Evolutionary conservation across 2,329 filamentous ascomycete species (phyloP).

Genomic region (Diplodia seriata): DNA sequence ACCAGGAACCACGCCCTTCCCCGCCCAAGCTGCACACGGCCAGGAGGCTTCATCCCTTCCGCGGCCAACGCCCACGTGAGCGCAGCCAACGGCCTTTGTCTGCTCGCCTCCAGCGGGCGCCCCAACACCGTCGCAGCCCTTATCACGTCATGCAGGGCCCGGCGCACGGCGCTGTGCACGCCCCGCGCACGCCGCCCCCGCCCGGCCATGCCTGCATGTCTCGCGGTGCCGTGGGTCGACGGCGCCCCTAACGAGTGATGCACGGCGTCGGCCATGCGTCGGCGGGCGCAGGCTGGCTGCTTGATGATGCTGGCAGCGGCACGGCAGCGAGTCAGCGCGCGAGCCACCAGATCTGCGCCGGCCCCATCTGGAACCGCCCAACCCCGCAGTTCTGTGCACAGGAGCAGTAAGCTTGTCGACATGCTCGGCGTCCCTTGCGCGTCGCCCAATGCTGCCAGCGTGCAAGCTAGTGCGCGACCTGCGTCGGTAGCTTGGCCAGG

Average conservation of each 20-base stretch:
- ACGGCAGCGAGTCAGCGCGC: constrained; percentile 17
- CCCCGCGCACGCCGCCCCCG: background rate
- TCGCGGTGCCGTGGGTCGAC: background rate
- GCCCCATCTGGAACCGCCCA: constrained; percentile 6
- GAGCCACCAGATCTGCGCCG: constrained; percentile 22
- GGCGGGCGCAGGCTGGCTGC: constrained; percentile 17
- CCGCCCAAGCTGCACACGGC: constrained; percentile 7
- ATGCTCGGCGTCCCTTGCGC: constrained; percentile 11
- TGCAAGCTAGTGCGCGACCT: background rate
- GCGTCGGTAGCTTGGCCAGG: background rate
- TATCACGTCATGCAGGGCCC: constrained; percentile 28
- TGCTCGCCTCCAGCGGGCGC: constrained; percentile 9
- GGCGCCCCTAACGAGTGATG: background rate
- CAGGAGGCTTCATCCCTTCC: constrained; percentile 17
- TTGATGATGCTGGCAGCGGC: background rate
- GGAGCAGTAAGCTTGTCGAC: constrained; percentile 24
- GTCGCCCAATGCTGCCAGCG: background rate
- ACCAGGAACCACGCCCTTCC: constrained; percentile 12
- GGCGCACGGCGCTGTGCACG: background rate
- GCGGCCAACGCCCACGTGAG: constrained; percentile 16
- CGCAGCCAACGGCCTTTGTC: constrained; percentile 21
- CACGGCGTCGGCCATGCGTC: constrained; percentile 23
- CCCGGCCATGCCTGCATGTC: background rate
- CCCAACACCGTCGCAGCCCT: background rate
- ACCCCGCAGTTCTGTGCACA: constrained; percentile 21